These are phyloP conservation scores for Sechiopsis laciniata DNA, from an alignment of 306 rosid genomes.

Conservation along the genomic window DNA sequence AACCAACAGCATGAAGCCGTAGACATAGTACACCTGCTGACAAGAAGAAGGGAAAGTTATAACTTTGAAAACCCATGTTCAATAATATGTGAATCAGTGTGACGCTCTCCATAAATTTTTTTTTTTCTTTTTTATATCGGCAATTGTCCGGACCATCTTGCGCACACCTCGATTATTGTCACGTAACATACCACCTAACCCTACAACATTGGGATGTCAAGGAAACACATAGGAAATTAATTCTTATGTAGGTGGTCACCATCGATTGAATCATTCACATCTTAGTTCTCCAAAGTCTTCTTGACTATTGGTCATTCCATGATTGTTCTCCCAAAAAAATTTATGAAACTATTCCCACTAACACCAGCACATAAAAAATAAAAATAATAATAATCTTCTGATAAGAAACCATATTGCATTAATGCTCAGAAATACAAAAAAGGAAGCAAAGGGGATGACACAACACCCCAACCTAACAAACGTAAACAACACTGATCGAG, in stretches of 20 bases:
- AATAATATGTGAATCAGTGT: not conserved
- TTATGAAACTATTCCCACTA: no score
- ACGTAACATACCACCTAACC: no score
- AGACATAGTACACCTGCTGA: slow-evolving; percentile 80
- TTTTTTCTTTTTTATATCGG: no score
- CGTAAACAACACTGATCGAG: slow-evolving; percentile 14
- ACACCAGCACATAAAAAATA: slow-evolving; percentile 35
- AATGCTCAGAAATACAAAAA: not conserved
- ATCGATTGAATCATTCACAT: no score
- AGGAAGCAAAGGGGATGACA: not conserved
- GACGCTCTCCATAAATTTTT: slow-evolving; percentile 75
- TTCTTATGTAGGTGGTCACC: no score
- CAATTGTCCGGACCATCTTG: no score
- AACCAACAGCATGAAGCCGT: slow-evolving; percentile 66
- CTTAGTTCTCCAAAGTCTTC: no score
- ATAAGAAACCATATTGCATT: slow-evolving; percentile 22
- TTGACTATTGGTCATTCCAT: no score
- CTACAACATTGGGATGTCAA: no score
- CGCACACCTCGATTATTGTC: no score
- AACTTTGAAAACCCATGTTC: slow-evolving; percentile 10
- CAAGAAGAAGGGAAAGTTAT: slow-evolving; percentile 29
- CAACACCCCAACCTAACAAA: not conserved
- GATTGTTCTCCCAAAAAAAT: no score
- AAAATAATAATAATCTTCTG: slow-evolving; percentile 54
- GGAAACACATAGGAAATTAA: no score